phyloP scores from a whole-genome alignment of 768 basidiomycete genomes.

The Cystoderma amianthinum region DNA sequence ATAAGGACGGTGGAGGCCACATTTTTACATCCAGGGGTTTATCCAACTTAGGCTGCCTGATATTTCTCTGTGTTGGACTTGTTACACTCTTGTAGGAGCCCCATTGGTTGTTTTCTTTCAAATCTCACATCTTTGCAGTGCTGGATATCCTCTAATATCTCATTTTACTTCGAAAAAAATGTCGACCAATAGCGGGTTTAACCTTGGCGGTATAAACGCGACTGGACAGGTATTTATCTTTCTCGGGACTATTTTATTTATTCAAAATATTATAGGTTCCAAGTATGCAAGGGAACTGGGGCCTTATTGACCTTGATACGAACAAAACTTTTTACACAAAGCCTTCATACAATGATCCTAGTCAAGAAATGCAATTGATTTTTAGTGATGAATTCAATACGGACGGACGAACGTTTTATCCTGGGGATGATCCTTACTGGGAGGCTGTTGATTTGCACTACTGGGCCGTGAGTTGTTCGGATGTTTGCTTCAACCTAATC shows the following conservation, averaged over 20 bases:
- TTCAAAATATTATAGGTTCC: constrained; percentile 36
- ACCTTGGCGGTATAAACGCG: constrained; percentile 71
- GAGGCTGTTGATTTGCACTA: constrained; percentile 80
- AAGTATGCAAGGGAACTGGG: constrained; percentile 52
- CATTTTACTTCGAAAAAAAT: constrained; percentile 40
- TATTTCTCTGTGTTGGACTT: constrained; percentile 57
- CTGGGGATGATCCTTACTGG: constrained; percentile 89
- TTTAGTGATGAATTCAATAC: constrained; percentile 89
- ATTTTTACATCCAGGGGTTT: constrained; percentile 59
- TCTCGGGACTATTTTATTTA: constrained; percentile 1
- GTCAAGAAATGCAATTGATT: constrained; percentile 55
- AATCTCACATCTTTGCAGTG: constrained; percentile 25
- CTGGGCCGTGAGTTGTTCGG: constrained; percentile 43
- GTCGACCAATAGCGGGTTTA: constrained; percentile 56
- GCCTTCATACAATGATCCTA: constrained; percentile 44
- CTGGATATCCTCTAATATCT: constrained; percentile 56
- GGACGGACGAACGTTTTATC: constrained; percentile 76
- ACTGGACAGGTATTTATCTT: constrained; percentile 51
- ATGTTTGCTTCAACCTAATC: neutral
- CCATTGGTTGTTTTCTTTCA: neutral
- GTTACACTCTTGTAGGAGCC: too few relatives aligned
- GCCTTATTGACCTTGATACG: constrained; percentile 73
- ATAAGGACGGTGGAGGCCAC: constrained; percentile 47
- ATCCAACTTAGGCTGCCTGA: constrained; percentile 52
- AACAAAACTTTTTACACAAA: constrained; percentile 51